Base-by-base conservation (phyloP, 140 eudicot genomes). In the Senecio squalidus region DNA sequence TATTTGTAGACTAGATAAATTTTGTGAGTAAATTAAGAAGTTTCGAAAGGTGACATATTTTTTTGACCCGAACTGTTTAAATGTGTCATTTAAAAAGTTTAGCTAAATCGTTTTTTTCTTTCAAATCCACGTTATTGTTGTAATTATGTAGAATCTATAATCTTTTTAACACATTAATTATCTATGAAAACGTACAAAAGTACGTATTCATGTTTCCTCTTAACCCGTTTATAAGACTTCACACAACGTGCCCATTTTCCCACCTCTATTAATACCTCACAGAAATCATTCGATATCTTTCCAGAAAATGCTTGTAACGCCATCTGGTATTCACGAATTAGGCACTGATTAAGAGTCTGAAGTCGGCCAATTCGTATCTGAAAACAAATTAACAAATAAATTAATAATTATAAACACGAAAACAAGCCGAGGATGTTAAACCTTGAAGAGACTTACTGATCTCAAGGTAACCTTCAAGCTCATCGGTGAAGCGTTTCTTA, bases 401-500 rank as follows among this genome's bases (percentile, higher is more conserved):
- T 14, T 9, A 27, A 9, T 40, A n/a, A n/a, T 17, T 46, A 34
- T 34, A 5, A 47, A 57, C 23, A 13, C 1, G 28, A 62, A 23
- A 17, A 0, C 4, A 0, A 36, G 15, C 11, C 11, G 13, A 49
- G 8, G 8, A 22, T 43, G 45, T 16, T 23, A 17, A 34, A 27
- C 24, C 9, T 47, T 43, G 4, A 60, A 41, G 60, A 40, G 38
- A 82, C 85, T 68, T 66, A 88, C 96, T 6, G 96, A 84, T 84
- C 76, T 77, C 66, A 88, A 77, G 45, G 96, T 46, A 64, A 84
- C 95, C 76, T 84, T 88, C 78, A 88, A 81, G 88, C 96, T 81
- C 76, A 84, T 72, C 10, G 95, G 95, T 36, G 96, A 80, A 15
- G 79, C 80, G 4, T 62, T 79, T 67, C 65, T 71, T 14, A 88